Evolutionary conservation across 306 rosid species (phyloP), one percentile per base, ranked within the genome.

Genomic region (Ammopiptanthus mongolicus): DNA sequence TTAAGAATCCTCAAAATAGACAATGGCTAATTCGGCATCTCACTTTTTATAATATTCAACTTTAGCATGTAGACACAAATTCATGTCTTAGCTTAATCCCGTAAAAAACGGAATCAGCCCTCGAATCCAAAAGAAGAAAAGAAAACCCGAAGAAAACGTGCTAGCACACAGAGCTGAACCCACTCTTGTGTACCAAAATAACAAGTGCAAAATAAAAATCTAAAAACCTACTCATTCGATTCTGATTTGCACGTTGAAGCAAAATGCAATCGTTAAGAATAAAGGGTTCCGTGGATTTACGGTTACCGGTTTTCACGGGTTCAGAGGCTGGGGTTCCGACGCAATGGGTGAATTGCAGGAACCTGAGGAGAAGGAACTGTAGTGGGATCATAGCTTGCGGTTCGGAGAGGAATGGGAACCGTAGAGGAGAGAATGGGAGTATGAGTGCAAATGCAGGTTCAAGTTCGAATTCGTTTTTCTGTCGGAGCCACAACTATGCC

Each of bases 401-500:
- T 53, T 74, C 89, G 47, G 87, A 80, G 76, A 74, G 69, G 73
- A 79, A 78, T 51, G 77, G 77, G 42, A 77, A 74, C 44, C 79
- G 84, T 13, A 37, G 86, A 22, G 82, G 84, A 2, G 82, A 52
- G 25, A 76, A 78, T 78, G 58, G 28, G 56, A 81, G 91, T 48
- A 70, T 41, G 68, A 82, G 84, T 57, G 31, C 83, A 3, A 82
- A 80, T 57, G 5, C 81, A 60, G 62, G 76, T n/a, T 29, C 77
- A 34, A 75, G 60, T 36, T 18, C 89, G 48, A 83, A 85, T 21
- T 85, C 92, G 66, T 80, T 78, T 71, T 65, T 86, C 22, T 79
- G 85, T 29, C 85, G 84, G 76, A 83, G 84, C 74, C 91, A 87
- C 15, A 78, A 87, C 31, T 92, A 91, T 50, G 98, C 94, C 2